Percentiles rank a stretch among this genome's conserved stretches.
These are phyloP conservation scores for Eucalyptus marginata DNA, from an alignment of 345 rosid genomes.

Conservation along the genomic window DNA sequence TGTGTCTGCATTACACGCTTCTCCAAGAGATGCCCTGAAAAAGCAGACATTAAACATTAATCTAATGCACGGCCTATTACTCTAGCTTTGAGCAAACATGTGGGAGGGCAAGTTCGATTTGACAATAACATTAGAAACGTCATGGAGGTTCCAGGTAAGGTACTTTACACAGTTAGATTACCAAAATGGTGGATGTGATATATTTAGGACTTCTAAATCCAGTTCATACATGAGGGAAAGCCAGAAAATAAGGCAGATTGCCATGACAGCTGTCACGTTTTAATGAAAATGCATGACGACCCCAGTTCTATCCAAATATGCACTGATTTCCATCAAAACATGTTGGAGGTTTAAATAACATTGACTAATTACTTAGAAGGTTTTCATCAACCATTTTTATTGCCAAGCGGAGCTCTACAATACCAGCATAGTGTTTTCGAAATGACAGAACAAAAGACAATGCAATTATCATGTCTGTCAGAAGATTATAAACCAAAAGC, in stretches of 20 bases:
- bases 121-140: neutral
- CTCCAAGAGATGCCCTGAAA: conserved; percentile 62
- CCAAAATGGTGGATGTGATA: neutral
- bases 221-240: neutral
- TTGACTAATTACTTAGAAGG: neutral
- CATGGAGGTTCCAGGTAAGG: neutral
- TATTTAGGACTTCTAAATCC: neutral
- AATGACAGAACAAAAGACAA: neutral
- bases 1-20: conserved; percentile 49
- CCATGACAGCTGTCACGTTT: neutral
- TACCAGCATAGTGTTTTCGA: neutral
- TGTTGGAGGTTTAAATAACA: neutral
- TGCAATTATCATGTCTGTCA: neutral
- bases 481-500: neutral
- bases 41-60: neutral
- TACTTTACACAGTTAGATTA: neutral
- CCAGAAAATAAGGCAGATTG: neutral
- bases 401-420: neutral
- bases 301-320: neutral
- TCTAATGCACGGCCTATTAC: neutral
- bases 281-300: neutral
- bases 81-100: neutral
- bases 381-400: neutral
- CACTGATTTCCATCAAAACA: neutral
- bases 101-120: neutral